Conservation (phyloP, 148 eudicot species). For the Rhododendron griersonianum region DNA sequence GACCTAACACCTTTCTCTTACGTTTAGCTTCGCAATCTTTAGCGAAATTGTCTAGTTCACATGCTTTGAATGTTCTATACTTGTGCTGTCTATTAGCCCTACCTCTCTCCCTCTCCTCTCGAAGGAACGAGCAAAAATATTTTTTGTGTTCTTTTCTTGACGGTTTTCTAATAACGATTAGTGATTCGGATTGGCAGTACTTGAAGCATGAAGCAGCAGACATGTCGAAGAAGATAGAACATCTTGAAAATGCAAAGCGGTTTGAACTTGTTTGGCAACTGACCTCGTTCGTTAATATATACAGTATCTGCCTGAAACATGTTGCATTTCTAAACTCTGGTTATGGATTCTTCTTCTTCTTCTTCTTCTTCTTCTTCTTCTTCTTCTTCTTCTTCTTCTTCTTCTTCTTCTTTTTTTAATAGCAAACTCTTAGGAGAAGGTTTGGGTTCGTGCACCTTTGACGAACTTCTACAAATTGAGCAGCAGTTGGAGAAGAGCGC, state of each 20-base stretch:
- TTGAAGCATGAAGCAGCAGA: slow-evolving; percentile 66
- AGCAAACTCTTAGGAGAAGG: slow-evolving; percentile 88
- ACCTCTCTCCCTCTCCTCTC: not conserved
- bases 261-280: slow-evolving; percentile 11
- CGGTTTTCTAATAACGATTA: not conserved
- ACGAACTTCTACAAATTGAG: slow-evolving; percentile 76
- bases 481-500: slow-evolving; percentile 72
- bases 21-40: not conserved
- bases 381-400: too few species aligned
- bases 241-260: slow-evolving; percentile 71
- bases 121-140: not conserved
- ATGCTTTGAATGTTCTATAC: not conserved
- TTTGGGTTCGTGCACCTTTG: slow-evolving; percentile 55
- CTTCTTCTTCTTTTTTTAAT: not conserved
- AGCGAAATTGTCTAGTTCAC: not conserved
- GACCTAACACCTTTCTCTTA: not conserved
- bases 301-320: not conserved
- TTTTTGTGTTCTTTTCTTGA: too few species aligned
- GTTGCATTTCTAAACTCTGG: not conserved
- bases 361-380: too few species aligned
- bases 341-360: not conserved
- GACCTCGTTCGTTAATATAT: not conserved
- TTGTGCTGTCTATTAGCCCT: not conserved
- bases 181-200: slow-evolving; percentile 36
- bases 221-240: slow-evolving; percentile 72